Evolutionary conservation across 345 rosid species (phyloP), one percentile per base, ranked within the genome.

Genomic region (Eucalyptus viminalis): DNA sequence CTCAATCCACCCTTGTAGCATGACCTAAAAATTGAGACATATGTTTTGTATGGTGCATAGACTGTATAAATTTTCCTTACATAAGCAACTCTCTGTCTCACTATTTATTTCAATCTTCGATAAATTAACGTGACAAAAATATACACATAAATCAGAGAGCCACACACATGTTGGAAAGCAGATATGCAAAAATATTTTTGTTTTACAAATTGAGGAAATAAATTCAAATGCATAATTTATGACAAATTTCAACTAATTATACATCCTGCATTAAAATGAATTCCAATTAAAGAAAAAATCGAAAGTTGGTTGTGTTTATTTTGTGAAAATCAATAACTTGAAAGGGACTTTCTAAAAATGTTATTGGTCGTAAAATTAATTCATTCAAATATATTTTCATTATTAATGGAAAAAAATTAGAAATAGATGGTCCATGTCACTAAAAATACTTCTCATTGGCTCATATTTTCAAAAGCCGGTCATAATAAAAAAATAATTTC

Each of bases 171-270:
- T 62, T 14, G 72, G 72, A 10, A 62, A 65, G 76, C 37, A n/a
- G 0, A 8, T 67, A 67, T 34, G 44, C 80, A 34, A 69, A 34
- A 17, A 34, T 3, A 0, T 19, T 69, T 0, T 69, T 34, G 24
- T 37, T 34, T 34, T 0, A 0, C 44, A 9, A 34, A 69, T 34
- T 34, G 9, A 17, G 80, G 43, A 69, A 69, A 69, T 9, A 31
- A 15, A 65, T 31, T 0, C 0, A 5, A 0, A 69, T 34, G 5
- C 14, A 0, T 0, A 69, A 34, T 69, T 69, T 34, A 69, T 69
- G 24, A 69, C 4, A 0, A 17, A 7, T 9, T 10, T 69, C 1
- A 17, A 0, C 44, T 37, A 34, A 69, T 69, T 69, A 17, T 69
- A 69, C 80, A 69, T 5, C 0, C 24, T 72, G 19, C 45, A 72